A percentile compares a stretch with the other conserved stretches of the same genome.
Conservation (phyloP, 2,329 filamentous ascomycete species). For the Colletotrichum sp. region DNA sequence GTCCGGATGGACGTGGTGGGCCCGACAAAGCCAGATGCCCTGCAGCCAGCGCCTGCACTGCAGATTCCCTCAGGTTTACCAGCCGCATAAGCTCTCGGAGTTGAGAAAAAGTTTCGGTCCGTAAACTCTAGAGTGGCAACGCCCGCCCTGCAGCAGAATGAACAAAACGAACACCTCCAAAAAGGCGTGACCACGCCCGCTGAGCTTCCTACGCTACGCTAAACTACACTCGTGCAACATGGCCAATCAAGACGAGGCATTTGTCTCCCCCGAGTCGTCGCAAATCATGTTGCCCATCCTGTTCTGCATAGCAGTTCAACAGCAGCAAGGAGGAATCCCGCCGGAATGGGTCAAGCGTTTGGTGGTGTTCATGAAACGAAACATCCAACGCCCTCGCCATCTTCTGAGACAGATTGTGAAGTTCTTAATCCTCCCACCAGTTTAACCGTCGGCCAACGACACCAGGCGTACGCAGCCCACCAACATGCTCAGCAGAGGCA, state of each 20-base stretch:
- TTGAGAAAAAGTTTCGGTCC: not conserved
- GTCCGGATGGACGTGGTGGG: not conserved
- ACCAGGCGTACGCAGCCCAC: not conserved
- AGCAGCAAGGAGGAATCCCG: not conserved
- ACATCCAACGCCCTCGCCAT: constrained; percentile 11
- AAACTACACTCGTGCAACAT: not conserved
- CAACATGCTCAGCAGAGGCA: not conserved
- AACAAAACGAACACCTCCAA: not conserved
- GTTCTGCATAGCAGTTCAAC: constrained; percentile 3
- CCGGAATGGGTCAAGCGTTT: constrained; percentile 13
- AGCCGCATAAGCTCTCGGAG: not conserved
- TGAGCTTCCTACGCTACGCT: not conserved
- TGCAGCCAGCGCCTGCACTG: not conserved
- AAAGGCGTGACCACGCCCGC: constrained; percentile 2
- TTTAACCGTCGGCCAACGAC: constrained; percentile 4
- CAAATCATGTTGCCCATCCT: not conserved
- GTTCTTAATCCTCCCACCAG: not conserved
- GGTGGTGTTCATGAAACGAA: constrained; percentile 15
- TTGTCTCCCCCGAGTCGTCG: not conserved
- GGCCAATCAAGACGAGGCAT: not conserved
- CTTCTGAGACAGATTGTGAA: constrained; percentile 7
- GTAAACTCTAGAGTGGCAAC: not conserved
- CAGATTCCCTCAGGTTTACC: not conserved
- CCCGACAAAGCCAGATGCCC: not conserved
- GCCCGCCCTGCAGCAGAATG: not conserved